phyloP scores from a whole-genome alignment of 805 yeast genomes.

The Kazachstania viticola region DNA sequence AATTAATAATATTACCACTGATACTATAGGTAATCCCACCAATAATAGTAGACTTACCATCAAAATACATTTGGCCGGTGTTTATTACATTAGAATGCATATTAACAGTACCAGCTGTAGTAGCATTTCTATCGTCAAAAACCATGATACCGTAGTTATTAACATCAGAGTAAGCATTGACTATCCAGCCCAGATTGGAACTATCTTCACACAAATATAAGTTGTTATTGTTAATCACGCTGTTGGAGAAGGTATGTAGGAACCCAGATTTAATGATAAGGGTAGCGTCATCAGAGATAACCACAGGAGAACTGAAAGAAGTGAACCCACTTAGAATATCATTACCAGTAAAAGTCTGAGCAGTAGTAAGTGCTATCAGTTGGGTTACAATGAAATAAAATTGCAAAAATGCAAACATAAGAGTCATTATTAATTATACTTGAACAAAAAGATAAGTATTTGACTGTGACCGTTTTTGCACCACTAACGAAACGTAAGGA shows the following conservation, averaged over 20 bases:
- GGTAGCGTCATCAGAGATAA: constrained; percentile 1
- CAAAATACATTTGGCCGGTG: constrained; percentile 1
- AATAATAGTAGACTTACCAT: not conserved
- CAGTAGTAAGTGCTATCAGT: too few relatives aligned
- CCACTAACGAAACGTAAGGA: too few relatives aligned
- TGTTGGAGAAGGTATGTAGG: constrained; percentile 1
- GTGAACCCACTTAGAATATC: constrained; percentile 1
- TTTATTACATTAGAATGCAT: too few relatives aligned
- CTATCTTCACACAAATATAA: constrained; percentile 2
- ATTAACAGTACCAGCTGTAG: constrained; percentile 3
- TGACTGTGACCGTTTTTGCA: too few relatives aligned
- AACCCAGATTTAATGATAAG: constrained; percentile 1
- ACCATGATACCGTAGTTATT: constrained; percentile 4
- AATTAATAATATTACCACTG: not conserved
- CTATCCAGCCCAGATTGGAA: constrained; percentile 1
- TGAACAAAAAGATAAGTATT: too few relatives aligned
- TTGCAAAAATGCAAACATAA: too few relatives aligned
- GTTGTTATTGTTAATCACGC: constrained; percentile 2
- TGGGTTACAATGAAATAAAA: too few relatives aligned
- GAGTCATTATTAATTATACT: too few relatives aligned
- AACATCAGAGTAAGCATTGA: not conserved
- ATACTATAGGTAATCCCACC: not conserved
- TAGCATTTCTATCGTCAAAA: constrained; percentile 2
- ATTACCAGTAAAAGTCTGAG: constrained; percentile 2
- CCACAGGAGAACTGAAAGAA: constrained; percentile 1